Evolutionary conservation across 73 alveolate genomes (phyloP), one percentile per base, ranked within the genome.

Genomic region (Paraurostyla sp.): DNA sequence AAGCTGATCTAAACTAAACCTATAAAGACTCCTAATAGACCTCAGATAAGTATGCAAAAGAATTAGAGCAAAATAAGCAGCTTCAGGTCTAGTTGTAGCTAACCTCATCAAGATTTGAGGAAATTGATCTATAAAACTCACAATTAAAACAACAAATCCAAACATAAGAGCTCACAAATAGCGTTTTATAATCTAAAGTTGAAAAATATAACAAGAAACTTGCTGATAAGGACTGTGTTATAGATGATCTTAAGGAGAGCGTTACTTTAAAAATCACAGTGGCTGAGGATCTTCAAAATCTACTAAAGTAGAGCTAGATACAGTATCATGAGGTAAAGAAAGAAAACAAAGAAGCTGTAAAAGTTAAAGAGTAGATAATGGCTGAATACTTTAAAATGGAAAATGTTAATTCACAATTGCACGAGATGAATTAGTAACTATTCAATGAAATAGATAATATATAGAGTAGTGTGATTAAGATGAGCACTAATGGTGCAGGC

Each of bases 21-120:
- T 50, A 50, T n/a, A 78, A 78, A 36, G 89, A 78, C 3, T 4
- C 58, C 4, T 30, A 54, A n/a, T 76, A 78, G 49, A 78, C 25
- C 32, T 51, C 32, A 23, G 89, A 78, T 20, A 78, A 78, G 33
- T 78, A 78, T 78, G 69, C 80, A 3, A 78, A 78, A 45, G 89
- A 78, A 27, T 51, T 78, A 40, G 89, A 78, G 50, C 4, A 6
- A 4, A 78, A 78, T 78, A 78, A 54, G 32, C 41, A 32, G 7
- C 38, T 65, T 11, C 7, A 65, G 29, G 6, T 16, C 23, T 18
- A 73, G 27, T 6, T 73, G 30, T 15, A 73, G 42, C 48, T 45
- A 7, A 1, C 6, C 46, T 27, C 57, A 27, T 11, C 48, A 13
- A 73, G 46, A 27, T 16, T 73, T 11, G 71, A 73, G 35, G 71